Percentiles rank a stretch among this genome's conserved stretches.
These are phyloP conservation scores for Entamoeba dispar DNA, from an alignment of 208 protist species.

Conservation along the genomic window DNA sequence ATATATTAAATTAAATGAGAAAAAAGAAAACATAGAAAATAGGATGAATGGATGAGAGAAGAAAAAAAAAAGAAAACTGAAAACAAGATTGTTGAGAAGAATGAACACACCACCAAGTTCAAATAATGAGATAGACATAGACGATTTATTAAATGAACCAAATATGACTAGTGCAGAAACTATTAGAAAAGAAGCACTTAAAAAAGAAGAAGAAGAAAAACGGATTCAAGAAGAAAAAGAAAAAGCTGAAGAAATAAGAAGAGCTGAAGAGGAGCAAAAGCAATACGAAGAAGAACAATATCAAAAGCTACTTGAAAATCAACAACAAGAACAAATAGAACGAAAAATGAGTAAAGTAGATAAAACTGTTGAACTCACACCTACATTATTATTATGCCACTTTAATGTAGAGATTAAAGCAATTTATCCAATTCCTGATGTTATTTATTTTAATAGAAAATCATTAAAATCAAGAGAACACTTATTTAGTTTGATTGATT, in stretches of 20 bases:
- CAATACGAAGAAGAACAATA: background rate
- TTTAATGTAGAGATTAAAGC: background rate
- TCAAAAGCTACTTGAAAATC: background rate
- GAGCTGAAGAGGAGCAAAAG: background rate
- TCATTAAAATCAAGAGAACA: background rate
- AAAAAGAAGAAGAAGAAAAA: background rate
- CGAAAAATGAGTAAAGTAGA: background rate
- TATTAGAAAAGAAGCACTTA: too few species aligned
- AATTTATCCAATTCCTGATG: background rate
- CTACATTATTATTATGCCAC: background rate
- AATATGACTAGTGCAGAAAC: background rate
- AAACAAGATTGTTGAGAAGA: too few species aligned
- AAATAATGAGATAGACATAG: background rate
- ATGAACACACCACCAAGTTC: too few species aligned
- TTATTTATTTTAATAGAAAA: background rate
- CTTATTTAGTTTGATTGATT: background rate
- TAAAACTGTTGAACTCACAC: background rate
- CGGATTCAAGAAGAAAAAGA: background rate
- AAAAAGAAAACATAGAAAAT: too few species aligned
- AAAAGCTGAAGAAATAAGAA: background rate
- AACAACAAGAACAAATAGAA: background rate
- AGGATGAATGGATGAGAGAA: too few species aligned
- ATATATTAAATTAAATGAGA: too few species aligned
- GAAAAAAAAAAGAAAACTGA: too few species aligned
- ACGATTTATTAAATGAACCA: background rate